Conservation (phyloP, 2,329 filamentous ascomycete species). For the Calonectria fujianensis region DNA sequence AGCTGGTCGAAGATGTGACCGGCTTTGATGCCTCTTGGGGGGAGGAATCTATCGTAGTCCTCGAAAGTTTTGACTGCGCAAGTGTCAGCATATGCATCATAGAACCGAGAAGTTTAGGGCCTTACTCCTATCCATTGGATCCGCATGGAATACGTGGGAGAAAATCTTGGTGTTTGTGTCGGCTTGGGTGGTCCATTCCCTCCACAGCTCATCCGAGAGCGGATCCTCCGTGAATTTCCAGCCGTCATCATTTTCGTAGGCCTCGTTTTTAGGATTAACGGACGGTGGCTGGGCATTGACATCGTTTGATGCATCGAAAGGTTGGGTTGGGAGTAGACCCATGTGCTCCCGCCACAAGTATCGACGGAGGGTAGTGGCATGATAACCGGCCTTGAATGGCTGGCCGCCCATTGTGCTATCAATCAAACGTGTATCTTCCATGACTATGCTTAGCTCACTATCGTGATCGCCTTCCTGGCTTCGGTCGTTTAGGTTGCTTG, state of each 20-base stretch:
- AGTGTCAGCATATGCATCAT: conserved; percentile 39
- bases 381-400: conserved; percentile 85
- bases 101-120: conserved; percentile 45
- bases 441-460: conserved; percentile 91
- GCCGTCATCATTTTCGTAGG: conserved; percentile 74
- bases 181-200: conserved; percentile 81
- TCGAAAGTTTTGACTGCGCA: conserved; percentile 86
- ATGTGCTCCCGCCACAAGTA: conserved; percentile 95
- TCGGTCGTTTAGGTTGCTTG: conserved; percentile 94
- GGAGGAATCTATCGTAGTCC: conserved; percentile 89
- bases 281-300: conserved; percentile 84
- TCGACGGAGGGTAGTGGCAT: conserved; percentile 86
- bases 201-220: conserved; percentile 78
- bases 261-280: conserved; percentile 79
- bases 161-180: conserved; percentile 84
- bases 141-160: conserved; percentile 87
- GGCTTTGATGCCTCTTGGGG: conserved; percentile 81
- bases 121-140: conserved; percentile 89
- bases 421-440: conserved; percentile 86
- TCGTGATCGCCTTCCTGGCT: conserved; percentile 92
- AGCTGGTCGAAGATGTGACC: conserved; percentile 92
- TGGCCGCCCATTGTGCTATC: conserved; percentile 86
- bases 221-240: conserved; percentile 83
- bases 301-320: conserved; percentile 79
- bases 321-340: conserved; percentile 85